Percentiles rank a stretch among this genome's conserved stretches.
These are phyloP conservation scores for Quercus wislizeni DNA, from an alignment of 306 rosid species.

Conservation along the genomic window DNA sequence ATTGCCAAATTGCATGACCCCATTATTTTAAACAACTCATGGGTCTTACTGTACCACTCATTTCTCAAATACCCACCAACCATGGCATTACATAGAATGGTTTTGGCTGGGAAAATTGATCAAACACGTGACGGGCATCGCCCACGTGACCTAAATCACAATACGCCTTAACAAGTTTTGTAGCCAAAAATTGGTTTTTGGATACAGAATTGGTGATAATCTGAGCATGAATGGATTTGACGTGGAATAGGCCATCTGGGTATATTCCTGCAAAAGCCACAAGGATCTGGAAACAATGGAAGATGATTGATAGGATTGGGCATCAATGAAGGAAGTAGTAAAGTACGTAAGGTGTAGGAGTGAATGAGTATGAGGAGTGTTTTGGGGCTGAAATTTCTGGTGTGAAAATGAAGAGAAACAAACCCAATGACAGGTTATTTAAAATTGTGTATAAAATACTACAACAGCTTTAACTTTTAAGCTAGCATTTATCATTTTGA, in stretches of 20 bases:
- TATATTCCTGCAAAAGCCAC: conserved; percentile 41
- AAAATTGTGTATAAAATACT: no score
- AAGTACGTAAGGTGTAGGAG: conserved; percentile 9
- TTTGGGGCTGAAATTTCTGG: conserved; percentile 12
- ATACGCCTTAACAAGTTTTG: conserved; percentile 41
- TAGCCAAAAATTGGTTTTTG: conserved; percentile 38
- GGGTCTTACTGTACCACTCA: conserved; percentile 37
- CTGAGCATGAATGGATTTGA: conserved; percentile 65
- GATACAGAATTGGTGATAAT: conserved; percentile 34
- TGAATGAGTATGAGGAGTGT: conserved; percentile 18
- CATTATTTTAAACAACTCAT: conserved; percentile 51
- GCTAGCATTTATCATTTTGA: no score
- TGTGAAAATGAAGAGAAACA: conserved; percentile 24
- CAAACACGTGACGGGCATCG: conserved; percentile 55
- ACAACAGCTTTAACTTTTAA: no score
- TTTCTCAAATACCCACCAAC: conserved; percentile 53
- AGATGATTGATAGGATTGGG: conserved; percentile 25
- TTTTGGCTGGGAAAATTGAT: conserved; percentile 41
- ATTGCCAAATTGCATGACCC: conserved; percentile 36
- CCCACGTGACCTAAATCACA: conserved; percentile 45
- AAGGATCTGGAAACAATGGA: conserved; percentile 22
- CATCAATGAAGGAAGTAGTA: conserved; percentile 27
- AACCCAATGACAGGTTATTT: no score
- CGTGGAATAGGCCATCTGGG: conserved; percentile 37
- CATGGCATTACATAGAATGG: conserved; percentile 58